Conservation (phyloP, 371 early-diverging fungal species). For the Rhizoclosmatium hyalinum region DNA sequence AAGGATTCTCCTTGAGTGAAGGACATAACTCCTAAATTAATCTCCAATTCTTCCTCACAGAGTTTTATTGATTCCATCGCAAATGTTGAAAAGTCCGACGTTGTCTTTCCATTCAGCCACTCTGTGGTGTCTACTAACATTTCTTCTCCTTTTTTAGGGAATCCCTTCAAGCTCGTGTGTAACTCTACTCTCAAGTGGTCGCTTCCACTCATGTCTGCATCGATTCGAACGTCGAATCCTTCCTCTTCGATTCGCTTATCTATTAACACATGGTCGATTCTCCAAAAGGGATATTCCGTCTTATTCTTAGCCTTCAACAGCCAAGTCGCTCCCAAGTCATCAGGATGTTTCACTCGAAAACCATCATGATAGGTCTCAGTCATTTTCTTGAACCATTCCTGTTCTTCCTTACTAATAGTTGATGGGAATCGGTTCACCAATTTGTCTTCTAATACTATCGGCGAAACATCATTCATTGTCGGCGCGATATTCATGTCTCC, state of each 20-base stretch:
- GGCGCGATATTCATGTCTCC: conserved; percentile 27
- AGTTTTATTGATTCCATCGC: no score
- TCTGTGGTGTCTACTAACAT: no score
- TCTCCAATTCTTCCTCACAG: no score
- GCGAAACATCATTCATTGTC: conserved; percentile 1
- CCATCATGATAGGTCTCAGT: conserved; percentile 11
- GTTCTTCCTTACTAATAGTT: conserved; percentile 8
- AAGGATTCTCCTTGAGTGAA: no score
- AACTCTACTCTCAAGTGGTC: background rate
- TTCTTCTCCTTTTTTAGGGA: no score
- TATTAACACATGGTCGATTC: conserved; percentile 4
- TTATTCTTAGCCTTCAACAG: no score
- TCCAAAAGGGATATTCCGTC: background rate
- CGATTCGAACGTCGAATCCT: background rate
- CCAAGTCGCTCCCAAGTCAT: conserved; percentile 8
- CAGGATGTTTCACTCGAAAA: conserved; percentile 4
- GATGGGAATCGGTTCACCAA: conserved; percentile 1
- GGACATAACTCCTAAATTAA: no score
- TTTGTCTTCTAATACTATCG: background rate
- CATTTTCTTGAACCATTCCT: background rate
- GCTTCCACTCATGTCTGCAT: background rate
- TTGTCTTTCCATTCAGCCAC: no score
- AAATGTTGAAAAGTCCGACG: no score
- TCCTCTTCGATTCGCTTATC: background rate
- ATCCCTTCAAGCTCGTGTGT: no score